Conservation (phyloP, 768 basidiomycete genomes). For the Suillus ampliporus region DNA sequence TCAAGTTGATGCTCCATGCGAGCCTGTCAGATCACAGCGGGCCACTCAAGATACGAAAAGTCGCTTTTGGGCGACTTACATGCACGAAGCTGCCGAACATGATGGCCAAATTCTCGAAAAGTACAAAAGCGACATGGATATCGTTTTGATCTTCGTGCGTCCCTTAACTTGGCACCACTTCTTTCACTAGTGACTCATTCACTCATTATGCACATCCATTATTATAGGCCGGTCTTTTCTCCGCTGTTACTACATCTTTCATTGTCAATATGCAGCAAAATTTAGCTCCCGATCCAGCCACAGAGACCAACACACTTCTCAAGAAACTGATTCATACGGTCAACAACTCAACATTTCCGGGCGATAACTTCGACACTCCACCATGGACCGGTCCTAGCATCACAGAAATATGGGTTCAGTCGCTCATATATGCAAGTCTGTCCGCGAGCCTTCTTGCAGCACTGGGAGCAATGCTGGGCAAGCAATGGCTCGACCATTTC, state of each 20-base stretch:
- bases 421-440: constrained; percentile 27
- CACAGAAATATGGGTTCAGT: constrained; percentile 20
- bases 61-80: constrained; percentile 22
- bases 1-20: background rate
- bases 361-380: constrained; percentile 12
- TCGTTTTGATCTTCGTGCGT: constrained; percentile 28
- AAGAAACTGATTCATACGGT: constrained; percentile 21
- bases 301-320: constrained; percentile 34
- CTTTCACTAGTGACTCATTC: background rate
- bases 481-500: constrained; percentile 22
- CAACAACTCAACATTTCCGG: constrained; percentile 18
- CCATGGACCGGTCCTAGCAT: constrained; percentile 25
- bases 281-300: constrained; percentile 37
- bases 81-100: constrained; percentile 20
- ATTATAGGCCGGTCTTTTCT: constrained; percentile 48
- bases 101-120: constrained; percentile 24
- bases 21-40: background rate
- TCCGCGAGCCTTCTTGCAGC: constrained; percentile 28
- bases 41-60: constrained; percentile 7
- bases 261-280: constrained; percentile 42
- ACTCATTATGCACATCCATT: background rate
- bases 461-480: constrained; percentile 25
- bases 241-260: constrained; percentile 45
- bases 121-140: constrained; percentile 26
- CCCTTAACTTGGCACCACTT: background rate